A percentile compares a stretch with the other conserved stretches of the same genome.
phyloP scores from a whole-genome alignment of 176 grass and related monocot species.

The Chloris gayana region DNA sequence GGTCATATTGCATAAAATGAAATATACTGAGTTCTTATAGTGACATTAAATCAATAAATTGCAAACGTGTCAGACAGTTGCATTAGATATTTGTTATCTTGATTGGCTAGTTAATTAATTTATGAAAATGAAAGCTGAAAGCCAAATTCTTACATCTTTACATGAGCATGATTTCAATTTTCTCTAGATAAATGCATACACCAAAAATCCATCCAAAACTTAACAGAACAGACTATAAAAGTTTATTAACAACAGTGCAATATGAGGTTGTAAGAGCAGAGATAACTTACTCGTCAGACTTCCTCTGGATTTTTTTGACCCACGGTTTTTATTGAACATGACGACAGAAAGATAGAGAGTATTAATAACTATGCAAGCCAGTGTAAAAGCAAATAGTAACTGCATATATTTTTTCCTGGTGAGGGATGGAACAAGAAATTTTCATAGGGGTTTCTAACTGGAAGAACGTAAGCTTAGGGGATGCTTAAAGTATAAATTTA shows the following conservation, averaged over 20 bases:
- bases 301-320: slow-evolving; percentile 72
- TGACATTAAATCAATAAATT: too few species aligned
- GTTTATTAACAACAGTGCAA: slow-evolving; percentile 12
- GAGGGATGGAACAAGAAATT: neutral
- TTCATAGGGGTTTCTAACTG: neutral
- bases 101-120: neutral
- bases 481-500: neutral
- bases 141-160: too few species aligned
- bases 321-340: slow-evolving; percentile 40
- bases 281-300: slow-evolving; percentile 95
- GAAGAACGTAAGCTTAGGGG: neutral
- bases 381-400: slow-evolving; percentile 32
- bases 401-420: neutral
- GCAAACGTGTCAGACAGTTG: neutral
- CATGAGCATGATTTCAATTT: neutral
- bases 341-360: slow-evolving; percentile 45
- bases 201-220: slow-evolving; percentile 20
- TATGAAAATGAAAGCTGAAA: neutral
- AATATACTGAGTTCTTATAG: neutral
- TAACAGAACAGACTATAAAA: slow-evolving; percentile 3
- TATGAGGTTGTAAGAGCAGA: slow-evolving; percentile 33
- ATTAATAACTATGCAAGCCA: slow-evolving; percentile 47
- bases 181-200: slow-evolving; percentile 24
- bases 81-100: neutral
- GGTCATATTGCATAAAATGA: neutral